Evolutionary conservation across 805 yeast species (phyloP).

Genomic region (Vanderwaltozyma yarrowii): DNA sequence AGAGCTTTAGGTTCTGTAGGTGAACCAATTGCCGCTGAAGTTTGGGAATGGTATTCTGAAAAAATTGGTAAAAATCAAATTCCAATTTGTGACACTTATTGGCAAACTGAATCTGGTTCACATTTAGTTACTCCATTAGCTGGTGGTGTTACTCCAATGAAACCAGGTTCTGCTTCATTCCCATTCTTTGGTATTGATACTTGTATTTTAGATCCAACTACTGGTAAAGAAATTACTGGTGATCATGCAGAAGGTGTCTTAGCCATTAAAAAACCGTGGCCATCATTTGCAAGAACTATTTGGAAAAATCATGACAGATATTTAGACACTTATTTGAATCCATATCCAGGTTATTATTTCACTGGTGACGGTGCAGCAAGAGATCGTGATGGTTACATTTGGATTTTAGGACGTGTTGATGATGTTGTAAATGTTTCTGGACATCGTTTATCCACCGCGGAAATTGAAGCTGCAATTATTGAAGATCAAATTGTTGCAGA

Average conservation of each 20-base stretch:
- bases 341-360: slow-evolving; percentile 74
- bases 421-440: slow-evolving; percentile 85
- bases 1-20: slow-evolving; percentile 76
- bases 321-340: slow-evolving; percentile 72
- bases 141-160: slow-evolving; percentile 65
- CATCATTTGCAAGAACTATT: slow-evolving; percentile 75
- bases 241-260: slow-evolving; percentile 74
- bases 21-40: slow-evolving; percentile 78
- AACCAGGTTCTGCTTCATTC: slow-evolving; percentile 78
- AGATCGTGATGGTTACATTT: slow-evolving; percentile 73
- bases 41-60: slow-evolving; percentile 80
- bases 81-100: slow-evolving; percentile 73
- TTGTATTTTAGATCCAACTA: slow-evolving; percentile 60
- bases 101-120: slow-evolving; percentile 86
- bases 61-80: slow-evolving; percentile 60
- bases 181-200: slow-evolving; percentile 79
- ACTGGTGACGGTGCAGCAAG: slow-evolving; percentile 89
- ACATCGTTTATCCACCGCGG: slow-evolving; percentile 81
- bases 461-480: slow-evolving; percentile 72
- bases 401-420: slow-evolving; percentile 82
- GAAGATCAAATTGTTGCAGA: slow-evolving; percentile 66
- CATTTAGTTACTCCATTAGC: slow-evolving; percentile 72
- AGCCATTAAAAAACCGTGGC: slow-evolving; percentile 68
- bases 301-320: slow-evolving; percentile 68
- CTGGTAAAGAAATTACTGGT: slow-evolving; percentile 59